phyloP scores from a whole-genome alignment of 129 eudicot species.

The Erigeron canadensis region DNA sequence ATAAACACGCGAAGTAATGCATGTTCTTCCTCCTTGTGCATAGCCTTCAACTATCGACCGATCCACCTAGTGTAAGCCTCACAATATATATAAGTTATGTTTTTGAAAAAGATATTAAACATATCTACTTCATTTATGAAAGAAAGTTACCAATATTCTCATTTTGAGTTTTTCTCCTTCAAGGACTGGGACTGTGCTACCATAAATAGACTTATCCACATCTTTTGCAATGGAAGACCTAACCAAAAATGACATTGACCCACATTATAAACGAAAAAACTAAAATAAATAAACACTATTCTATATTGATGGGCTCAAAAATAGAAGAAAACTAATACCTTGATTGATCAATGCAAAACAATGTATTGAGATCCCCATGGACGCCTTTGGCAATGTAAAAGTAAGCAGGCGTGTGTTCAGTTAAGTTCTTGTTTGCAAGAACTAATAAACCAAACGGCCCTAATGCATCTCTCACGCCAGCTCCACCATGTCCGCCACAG shows the following conservation, averaged over 20 bases:
- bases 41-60: constrained; percentile 84
- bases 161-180: constrained; percentile 64
- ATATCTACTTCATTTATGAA: neutral
- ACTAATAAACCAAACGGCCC: constrained; percentile 63
- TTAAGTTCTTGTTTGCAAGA: constrained; percentile 47
- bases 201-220: constrained; percentile 60
- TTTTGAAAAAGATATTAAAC: neutral
- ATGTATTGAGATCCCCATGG: constrained; percentile 34
- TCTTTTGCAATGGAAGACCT: constrained; percentile 77
- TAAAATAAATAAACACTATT: neutral
- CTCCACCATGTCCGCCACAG: constrained; percentile 63
- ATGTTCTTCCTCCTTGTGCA: constrained; percentile 74
- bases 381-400: constrained; percentile 47
- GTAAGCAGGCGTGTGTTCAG: constrained; percentile 58
- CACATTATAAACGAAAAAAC: neutral
- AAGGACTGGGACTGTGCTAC: constrained; percentile 73
- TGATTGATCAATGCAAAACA: constrained; percentile 59
- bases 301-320: neutral
- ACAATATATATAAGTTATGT: neutral
- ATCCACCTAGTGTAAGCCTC: constrained; percentile 44
- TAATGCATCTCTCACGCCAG: constrained; percentile 45
- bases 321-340: constrained; percentile 29
- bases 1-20: constrained; percentile 65
- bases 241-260: neutral
- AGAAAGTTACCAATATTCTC: constrained; percentile 59